These are phyloP conservation scores for Cucumis melo DNA, from an alignment of 306 rosid species.

Conservation along the genomic window DNA sequence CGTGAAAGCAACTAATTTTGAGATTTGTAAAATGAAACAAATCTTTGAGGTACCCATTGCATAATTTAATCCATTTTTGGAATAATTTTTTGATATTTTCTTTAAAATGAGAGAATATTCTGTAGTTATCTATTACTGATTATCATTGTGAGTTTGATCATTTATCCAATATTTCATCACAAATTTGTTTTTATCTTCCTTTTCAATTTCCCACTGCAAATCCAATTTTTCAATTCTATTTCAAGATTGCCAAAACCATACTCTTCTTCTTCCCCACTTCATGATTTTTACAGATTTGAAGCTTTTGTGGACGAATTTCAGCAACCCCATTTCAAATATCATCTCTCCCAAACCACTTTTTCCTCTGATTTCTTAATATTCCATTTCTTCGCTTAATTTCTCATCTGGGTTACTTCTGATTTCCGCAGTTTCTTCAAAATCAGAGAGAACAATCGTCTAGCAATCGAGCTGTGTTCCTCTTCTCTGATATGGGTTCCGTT, in stretches of 20 bases:
- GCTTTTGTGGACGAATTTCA: background rate
- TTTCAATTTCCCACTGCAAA: background rate
- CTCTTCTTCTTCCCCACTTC: background rate
- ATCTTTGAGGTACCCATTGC: background rate
- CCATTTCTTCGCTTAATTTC: background rate
- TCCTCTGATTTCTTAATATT: background rate
- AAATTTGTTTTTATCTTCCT: background rate
- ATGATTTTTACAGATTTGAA: background rate
- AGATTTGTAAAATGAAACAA: background rate
- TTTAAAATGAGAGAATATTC: background rate
- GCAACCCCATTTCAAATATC: background rate
- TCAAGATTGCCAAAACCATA: background rate
- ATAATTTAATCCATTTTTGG: background rate
- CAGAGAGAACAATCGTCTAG: background rate
- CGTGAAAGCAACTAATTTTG: background rate
- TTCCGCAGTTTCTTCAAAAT: background rate
- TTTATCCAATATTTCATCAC: background rate
- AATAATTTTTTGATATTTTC: background rate
- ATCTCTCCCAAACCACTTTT: background rate
- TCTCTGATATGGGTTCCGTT: conserved; percentile 12
- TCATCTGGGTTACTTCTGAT: background rate
- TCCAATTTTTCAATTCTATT: background rate
- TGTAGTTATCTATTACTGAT: background rate
- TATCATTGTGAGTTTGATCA: background rate
- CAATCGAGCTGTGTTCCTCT: background rate